Base-by-base conservation (phyloP, 2,329 filamentous ascomycete genomes). In the Colletotrichum euphorbiae region DNA sequence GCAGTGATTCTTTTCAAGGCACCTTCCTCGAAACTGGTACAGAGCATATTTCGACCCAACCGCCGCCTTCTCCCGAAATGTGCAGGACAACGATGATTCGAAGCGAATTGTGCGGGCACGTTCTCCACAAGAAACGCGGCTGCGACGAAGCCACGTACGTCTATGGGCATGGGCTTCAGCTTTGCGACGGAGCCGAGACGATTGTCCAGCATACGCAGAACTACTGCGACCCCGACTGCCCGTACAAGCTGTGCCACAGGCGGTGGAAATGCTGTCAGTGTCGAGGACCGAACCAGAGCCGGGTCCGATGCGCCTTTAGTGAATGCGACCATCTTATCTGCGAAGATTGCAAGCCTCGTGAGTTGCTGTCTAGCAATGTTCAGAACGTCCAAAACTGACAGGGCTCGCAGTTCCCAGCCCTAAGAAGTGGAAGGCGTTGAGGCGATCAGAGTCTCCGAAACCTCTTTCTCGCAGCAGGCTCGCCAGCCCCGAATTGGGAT, bases 261-360 rank as follows among this genome's bases (percentile, higher is more conserved):
- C 24, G 46, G 3, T 69, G 66, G 66, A 8, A 8, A 4, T 69
- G 66, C 24, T 57, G 63, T 15, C 7, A 31, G 33, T 69, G 66
- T 21, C 4, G 36, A 0, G 3, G 13, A 3, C 54, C 62, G 5
- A 69, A 65, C 11, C 33, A 55, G 42, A 8, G 15, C 6, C 17
- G 13, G 13, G 8, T 40, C 5, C 24, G 24, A 4, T 69, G 66
- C 28, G 33, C 28, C n/a, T 19, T 28, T 11, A 17, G 19, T 3
- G 2, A 17, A 3, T 69, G 66, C 19, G 40, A 13, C 2, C 66
- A 69, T 42, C 3, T 1, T 0, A 8, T 66, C 19, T 66, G 66
- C 54, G 1, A 2, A 13, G 9, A 21, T 2, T 69, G 66, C 19
- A 7, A 24, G 7, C 55, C 48, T 13, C 19, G 66, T 69, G 36